These are phyloP conservation scores for Lasiosphaeria ovina DNA, from an alignment of 495 filamentous ascomycete genomes.

Conservation along the genomic window DNA sequence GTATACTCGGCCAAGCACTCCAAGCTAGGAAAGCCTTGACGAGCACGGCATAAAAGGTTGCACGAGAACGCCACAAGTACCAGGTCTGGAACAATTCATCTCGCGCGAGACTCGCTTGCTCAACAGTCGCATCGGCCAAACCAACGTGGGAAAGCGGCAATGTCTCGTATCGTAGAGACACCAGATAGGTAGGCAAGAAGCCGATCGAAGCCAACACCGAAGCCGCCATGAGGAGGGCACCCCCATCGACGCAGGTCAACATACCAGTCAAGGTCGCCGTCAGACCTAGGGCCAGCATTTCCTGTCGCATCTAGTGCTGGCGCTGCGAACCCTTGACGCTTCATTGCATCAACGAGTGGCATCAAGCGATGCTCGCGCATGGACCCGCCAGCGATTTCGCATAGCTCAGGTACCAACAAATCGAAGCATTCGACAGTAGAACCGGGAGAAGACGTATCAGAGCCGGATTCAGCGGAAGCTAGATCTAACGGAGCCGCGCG, in stretches of 20 bases:
- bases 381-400: constrained; percentile 89
- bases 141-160: constrained; percentile 87
- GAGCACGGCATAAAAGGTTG: constrained; percentile 33
- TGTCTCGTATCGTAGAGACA: constrained; percentile 79
- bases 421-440: constrained; percentile 92
- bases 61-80: constrained; percentile 21
- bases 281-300: constrained; percentile 3
- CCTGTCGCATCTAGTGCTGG: constrained; percentile 3
- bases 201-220: constrained; percentile 91
- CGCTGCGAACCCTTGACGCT: constrained; percentile 23
- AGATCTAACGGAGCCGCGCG: constrained; percentile 47
- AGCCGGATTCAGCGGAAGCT: constrained; percentile 7
- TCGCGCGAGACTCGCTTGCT: constrained; percentile 20
- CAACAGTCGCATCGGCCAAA: constrained; percentile 89
- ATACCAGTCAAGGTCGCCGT: constrained; percentile 76
- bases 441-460: constrained; percentile 18
- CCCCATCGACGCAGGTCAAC: constrained; percentile 92
- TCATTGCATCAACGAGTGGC: constrained; percentile 72
- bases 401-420: constrained; percentile 82
- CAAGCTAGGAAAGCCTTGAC: constrained; percentile 41
- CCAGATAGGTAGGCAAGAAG: constrained; percentile 83
- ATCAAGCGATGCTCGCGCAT: constrained; percentile 85
- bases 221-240: constrained; percentile 92
- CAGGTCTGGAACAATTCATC: constrained; percentile 4
- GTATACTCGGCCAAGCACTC: constrained; percentile 17